Evolutionary conservation across 192 early-diverging fungal species (phyloP).

Genomic region (Diversispora epigaea): DNA sequence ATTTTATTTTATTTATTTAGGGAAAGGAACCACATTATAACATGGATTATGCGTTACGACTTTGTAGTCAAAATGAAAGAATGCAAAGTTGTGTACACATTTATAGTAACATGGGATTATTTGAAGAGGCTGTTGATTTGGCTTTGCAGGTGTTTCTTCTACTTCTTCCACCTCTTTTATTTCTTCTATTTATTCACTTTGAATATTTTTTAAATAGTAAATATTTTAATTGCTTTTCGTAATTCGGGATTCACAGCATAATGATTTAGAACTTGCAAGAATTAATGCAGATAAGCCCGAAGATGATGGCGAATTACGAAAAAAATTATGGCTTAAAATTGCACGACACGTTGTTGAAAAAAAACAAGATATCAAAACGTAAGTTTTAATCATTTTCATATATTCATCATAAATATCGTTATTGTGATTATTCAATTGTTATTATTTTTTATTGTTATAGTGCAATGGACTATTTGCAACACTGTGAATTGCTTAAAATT

Average conservation of each 20-base stretch:
- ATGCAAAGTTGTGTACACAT: constrained; percentile 88
- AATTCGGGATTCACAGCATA: constrained; percentile 46
- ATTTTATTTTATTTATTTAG: constrained; percentile 35
- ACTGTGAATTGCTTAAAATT: constrained; percentile 83
- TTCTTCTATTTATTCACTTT: not conserved
- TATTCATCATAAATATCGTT: too few relatives aligned
- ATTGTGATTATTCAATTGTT: constrained; percentile 7
- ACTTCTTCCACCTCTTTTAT: not conserved
- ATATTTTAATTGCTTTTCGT: not conserved
- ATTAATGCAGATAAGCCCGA: constrained; percentile 93
- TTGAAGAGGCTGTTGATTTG: constrained; percentile 91
- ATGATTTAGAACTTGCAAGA: constrained; percentile 85
- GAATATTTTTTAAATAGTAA: not conserved
- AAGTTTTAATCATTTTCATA: constrained; percentile 11
- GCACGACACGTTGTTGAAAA: constrained; percentile 87
- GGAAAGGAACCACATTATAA: constrained; percentile 84
- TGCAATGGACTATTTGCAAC: constrained; percentile 80
- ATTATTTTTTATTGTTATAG: constrained; percentile 38
- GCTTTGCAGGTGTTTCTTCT: constrained; percentile 66
- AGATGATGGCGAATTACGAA: constrained; percentile 77
- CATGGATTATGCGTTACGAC: constrained; percentile 85
- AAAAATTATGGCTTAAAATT: constrained; percentile 92
- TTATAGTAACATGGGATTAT: constrained; percentile 82
- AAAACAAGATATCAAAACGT: constrained; percentile 81
- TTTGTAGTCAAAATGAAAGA: constrained; percentile 81